Conservation (phyloP, 441 rosid species). For the Daphne laureola region DNA sequence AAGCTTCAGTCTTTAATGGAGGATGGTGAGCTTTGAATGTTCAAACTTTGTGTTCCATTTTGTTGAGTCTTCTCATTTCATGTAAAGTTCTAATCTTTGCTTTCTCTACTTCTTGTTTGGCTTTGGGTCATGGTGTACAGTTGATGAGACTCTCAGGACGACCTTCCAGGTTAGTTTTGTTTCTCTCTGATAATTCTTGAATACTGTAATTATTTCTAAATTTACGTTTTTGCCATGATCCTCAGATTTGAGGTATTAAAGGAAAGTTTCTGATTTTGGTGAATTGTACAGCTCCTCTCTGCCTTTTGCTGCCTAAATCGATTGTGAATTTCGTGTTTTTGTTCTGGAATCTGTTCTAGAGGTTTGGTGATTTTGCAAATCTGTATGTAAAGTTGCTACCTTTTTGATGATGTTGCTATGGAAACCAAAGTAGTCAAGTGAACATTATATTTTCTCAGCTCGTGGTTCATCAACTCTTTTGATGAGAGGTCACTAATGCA, state of each 20-base stretch:
- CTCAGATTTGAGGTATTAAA: conserved; percentile 8
- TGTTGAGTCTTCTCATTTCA: conserved; percentile 9
- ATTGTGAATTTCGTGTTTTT: conserved; percentile 3
- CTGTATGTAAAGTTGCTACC: too few relatives aligned
- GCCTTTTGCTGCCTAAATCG: too few relatives aligned
- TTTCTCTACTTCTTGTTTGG: not conserved
- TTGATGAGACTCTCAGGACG: conserved; percentile 55
- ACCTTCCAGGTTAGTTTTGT: conserved; percentile 60
- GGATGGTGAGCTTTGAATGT: conserved; percentile 42
- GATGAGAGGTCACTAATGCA: too few relatives aligned
- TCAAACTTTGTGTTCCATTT: conserved; percentile 6
- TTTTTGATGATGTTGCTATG: too few relatives aligned
- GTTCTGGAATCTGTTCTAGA: conserved; percentile 7
- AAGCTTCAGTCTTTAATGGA: conserved; percentile 63
- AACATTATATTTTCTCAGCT: too few relatives aligned
- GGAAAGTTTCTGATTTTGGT: not conserved
- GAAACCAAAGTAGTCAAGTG: too few relatives aligned
- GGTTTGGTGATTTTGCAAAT: not conserved
- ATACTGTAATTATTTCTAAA: conserved; percentile 10
- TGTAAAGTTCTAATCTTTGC: conserved; percentile 5
- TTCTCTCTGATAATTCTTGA: conserved; percentile 10
- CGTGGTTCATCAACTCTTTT: too few relatives aligned
- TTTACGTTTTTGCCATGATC: conserved; percentile 7
- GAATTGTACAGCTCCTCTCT: not conserved
- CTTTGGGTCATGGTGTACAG: conserved; percentile 29